Percentiles rank a stretch among this genome's conserved stretches.
Conservation (phyloP, 129 eudicot genomes). For the Smallanthus sonchifolius region DNA sequence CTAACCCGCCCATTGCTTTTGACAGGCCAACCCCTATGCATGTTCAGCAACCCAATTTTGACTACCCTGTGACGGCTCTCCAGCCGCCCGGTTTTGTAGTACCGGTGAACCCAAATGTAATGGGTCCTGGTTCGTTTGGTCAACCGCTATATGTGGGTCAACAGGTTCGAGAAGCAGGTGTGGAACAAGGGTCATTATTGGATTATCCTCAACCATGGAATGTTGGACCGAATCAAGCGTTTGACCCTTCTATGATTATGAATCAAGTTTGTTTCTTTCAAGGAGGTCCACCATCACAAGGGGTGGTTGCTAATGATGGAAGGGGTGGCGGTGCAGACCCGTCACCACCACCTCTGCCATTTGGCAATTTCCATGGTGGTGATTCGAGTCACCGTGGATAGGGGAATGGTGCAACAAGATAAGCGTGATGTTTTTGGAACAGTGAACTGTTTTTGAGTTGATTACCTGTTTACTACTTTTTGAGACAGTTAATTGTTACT, state of each 20-base stretch:
- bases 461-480: constrained; percentile 10
- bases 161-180: constrained; percentile 42
- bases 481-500: constrained; percentile 9
- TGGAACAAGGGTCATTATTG: constrained; percentile 51
- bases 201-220: constrained; percentile 55
- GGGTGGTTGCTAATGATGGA: constrained; percentile 33
- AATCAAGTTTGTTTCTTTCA: constrained; percentile 43
- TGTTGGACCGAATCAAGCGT: constrained; percentile 35
- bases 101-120: constrained; percentile 46
- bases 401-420: constrained; percentile 46
- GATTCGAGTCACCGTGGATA: constrained; percentile 41
- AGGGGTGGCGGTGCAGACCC: constrained; percentile 36
- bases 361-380: constrained; percentile 30
- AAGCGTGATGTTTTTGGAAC: constrained; percentile 35
- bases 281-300: constrained; percentile 28
- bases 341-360: constrained; percentile 18
- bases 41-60: constrained; percentile 41
- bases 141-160: constrained; percentile 51
- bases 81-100: constrained; percentile 42
- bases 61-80: constrained; percentile 18
- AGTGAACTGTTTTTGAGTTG: neutral
- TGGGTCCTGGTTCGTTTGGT: constrained; percentile 60
- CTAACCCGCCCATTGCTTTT: constrained; percentile 41
- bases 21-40: constrained; percentile 38
- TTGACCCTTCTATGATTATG: constrained; percentile 40